Base-by-base conservation (phyloP, 1,139 yeast genomes). In the Sugiyamaella sp. region DNA sequence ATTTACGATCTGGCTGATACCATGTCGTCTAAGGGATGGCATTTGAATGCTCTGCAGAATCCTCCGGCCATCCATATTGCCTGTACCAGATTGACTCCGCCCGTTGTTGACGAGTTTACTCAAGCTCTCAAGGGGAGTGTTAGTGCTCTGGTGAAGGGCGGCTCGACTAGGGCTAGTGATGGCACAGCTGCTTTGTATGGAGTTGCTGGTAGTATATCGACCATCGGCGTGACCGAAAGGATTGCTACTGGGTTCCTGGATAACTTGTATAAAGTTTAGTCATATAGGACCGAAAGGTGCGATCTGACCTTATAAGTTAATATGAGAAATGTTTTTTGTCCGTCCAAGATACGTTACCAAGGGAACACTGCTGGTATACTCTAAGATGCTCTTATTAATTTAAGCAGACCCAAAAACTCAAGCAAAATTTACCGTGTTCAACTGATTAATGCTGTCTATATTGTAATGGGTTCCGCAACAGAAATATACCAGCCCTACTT, bases 31-130 rank as follows among this genome's bases (percentile, higher is more conserved):
- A 76, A 77, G 54, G 98, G 97, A 2, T 93, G 98, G 98, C 98
- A 91, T 71, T 77, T 90, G 63, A 82, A 87, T 51, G 79, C 96
- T 0, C 75, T 93, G 57, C 99, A 93, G 71, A 80, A 81, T 54
- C 99, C 99, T 1, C 80, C 96, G 0, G 97, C 97, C 0, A 73
- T 93, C 48, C 99, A 93, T 69, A 77, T 93, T 66, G 98, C 98
- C 0, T 79, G 89, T 41, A 93, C 99, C 0, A 76, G 79, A 55
- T 78, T 89, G 43, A 82, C 95, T 1, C 80, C 81, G 1, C 75
- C 80, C 0, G 82, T 82, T 0, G 79, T 85, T 32, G 86, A 82
- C 54, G 84, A 81, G 33, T 77, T 93, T 61, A 72, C 87, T 27
- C 61, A 64, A 0, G 89, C 82, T 56, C 73, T 93, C 52, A 76